phyloP scores from a whole-genome alignment of 306 rosid species.

The Medicago ruthenica region DNA sequence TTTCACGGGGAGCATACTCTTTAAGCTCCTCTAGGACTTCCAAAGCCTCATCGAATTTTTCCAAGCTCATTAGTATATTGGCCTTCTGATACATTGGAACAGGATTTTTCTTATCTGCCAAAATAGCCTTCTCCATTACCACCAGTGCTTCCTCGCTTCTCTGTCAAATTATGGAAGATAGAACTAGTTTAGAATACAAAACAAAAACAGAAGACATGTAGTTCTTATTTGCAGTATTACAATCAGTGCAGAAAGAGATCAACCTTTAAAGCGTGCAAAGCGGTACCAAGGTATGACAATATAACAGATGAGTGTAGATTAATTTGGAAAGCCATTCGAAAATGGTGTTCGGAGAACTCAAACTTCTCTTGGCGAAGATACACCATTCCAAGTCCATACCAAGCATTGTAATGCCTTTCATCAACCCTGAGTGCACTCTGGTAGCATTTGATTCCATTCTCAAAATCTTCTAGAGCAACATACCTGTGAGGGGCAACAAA shows the following conservation, averaged over 20 bases:
- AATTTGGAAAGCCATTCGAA: conserved; percentile 82
- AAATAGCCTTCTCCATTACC: conserved; percentile 92
- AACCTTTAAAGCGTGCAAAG: conserved; percentile 89
- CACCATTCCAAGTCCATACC: conserved; percentile 99
- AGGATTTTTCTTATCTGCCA: conserved; percentile 94
- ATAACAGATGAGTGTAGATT: conserved; percentile 91
- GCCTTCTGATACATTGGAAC: conserved; percentile 99
- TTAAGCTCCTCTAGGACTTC: conserved; percentile 88
- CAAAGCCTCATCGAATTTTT: conserved; percentile 80
- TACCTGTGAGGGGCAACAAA: conserved; percentile 58
- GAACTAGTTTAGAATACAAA: conserved; percentile 38
- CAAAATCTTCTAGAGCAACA: conserved; percentile 95
- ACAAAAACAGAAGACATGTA: conserved; percentile 20
- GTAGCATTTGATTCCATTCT: conserved; percentile 90
- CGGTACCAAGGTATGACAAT: conserved; percentile 90
- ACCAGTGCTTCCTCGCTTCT: conserved; percentile 82
- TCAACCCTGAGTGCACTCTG: conserved; percentile 92
- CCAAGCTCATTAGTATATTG: conserved; percentile 78
- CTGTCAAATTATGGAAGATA: conserved; percentile 54
- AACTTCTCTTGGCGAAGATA: conserved; percentile 94
- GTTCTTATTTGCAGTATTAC: conserved; percentile 35
- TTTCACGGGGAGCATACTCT: conserved; percentile 90
- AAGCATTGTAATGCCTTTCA: conserved; percentile 89
- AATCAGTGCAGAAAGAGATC: conserved; percentile 41
- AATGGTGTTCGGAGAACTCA: conserved; percentile 95